A percentile compares a stretch with the other conserved stretches of the same genome.
These are phyloP conservation scores for Lentinus brumalis DNA, from an alignment of 768 basidiomycete genomes.

Conservation along the genomic window DNA sequence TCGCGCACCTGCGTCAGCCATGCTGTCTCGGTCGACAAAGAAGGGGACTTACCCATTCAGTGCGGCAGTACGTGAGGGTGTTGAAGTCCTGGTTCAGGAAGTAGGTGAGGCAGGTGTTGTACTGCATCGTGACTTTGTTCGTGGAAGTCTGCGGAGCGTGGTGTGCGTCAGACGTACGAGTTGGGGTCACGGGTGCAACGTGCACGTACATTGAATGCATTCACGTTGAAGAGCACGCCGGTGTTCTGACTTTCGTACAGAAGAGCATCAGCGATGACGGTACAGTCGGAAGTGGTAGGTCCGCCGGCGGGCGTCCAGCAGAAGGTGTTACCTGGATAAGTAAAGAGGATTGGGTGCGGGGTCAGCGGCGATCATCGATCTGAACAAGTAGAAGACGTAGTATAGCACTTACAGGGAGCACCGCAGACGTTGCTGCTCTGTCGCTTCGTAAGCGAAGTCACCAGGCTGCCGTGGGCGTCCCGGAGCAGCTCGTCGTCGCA, in stretches of 20 bases:
- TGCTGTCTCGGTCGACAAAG: not conserved
- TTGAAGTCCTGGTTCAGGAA: constrained; percentile 49
- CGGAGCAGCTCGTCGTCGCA: constrained; percentile 28
- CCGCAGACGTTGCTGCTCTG: constrained; percentile 42
- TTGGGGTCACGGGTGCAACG: not conserved
- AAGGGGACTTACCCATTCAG: constrained; percentile 41
- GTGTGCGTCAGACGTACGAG: not conserved
- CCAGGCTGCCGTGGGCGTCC: not conserved
- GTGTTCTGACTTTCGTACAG: constrained; percentile 50
- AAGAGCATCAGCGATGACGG: constrained; percentile 52
- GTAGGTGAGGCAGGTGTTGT: constrained; percentile 46
- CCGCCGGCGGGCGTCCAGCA: constrained; percentile 50
- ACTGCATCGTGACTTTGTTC: constrained; percentile 44
- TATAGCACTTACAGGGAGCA: constrained; percentile 37
- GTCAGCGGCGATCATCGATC: not conserved
- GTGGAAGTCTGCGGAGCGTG: constrained; percentile 26
- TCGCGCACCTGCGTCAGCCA: constrained; percentile 28
- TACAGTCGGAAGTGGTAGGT: constrained; percentile 48
- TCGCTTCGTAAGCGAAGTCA: constrained; percentile 23
- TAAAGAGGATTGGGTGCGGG: not conserved
- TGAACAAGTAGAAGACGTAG: not conserved
- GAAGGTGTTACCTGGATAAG: constrained; percentile 34
- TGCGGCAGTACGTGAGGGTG: constrained; percentile 46
- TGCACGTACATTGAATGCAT: constrained; percentile 7
- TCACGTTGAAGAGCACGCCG: constrained; percentile 29